Evolutionary conservation across 768 basidiomycete genomes (phyloP).

Genomic region (Mycena crocata): DNA sequence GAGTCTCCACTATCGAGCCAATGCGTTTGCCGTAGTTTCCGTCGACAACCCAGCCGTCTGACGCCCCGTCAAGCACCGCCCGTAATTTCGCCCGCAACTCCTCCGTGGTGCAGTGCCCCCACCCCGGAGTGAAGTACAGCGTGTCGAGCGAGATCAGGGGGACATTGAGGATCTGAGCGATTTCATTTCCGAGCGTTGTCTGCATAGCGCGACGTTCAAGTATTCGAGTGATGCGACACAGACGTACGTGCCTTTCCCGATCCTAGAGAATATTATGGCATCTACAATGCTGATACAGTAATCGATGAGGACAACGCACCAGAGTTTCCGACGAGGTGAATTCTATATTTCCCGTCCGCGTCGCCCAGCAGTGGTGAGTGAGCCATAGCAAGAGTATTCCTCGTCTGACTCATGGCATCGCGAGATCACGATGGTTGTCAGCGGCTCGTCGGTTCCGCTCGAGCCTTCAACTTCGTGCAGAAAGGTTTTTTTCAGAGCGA

Average conservation of each 20-base stretch:
- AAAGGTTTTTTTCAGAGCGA: no score
- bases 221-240: not conserved
- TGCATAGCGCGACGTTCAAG: conserved; percentile 22
- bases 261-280: not conserved
- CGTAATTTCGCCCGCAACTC: conserved; percentile 41
- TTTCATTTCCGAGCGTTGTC: conserved; percentile 52
- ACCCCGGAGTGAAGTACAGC: conserved; percentile 50
- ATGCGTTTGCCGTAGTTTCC: conserved; percentile 53
- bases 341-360: conserved; percentile 11
- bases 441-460: no score
- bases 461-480: no score
- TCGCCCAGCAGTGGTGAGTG: conserved; percentile 24
- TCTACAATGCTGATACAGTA: not conserved
- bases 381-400: not conserved
- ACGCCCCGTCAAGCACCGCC: conserved; percentile 39
- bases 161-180: conserved; percentile 48
- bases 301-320: not conserved
- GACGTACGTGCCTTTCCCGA: conserved; percentile 15
- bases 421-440: no score
- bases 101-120: conserved; percentile 36
- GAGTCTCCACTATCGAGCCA: conserved; percentile 48
- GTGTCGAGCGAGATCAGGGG: conserved; percentile 51
- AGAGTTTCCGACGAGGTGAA: conserved; percentile 26
- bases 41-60: conserved; percentile 65
- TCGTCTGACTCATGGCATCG: no score